phyloP scores from a whole-genome alignment of 768 basidiomycete species.

The Paxillus involutus region DNA sequence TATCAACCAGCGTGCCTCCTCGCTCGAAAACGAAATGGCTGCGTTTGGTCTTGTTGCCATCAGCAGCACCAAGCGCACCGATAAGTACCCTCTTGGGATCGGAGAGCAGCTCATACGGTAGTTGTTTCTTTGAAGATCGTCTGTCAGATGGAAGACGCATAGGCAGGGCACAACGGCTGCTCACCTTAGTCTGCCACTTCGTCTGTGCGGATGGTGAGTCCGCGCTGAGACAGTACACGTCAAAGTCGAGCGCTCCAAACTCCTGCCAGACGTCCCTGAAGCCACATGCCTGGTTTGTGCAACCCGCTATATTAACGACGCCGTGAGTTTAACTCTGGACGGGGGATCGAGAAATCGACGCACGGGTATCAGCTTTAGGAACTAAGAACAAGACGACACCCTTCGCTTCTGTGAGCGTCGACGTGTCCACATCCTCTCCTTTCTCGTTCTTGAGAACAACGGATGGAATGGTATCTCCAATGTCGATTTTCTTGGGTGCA shows the following conservation, averaged over 20 bases:
- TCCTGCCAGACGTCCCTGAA: constrained; percentile 84
- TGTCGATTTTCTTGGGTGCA: constrained; percentile 42
- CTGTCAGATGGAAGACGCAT: constrained; percentile 2
- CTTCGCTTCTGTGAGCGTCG: constrained; percentile 60
- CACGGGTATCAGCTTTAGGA: constrained; percentile 85
- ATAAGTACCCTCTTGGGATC: constrained; percentile 86
- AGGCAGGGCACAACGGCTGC: constrained; percentile 12
- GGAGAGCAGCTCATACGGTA: constrained; percentile 85
- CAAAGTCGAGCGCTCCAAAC: constrained; percentile 62
- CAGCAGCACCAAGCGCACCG: constrained; percentile 75
- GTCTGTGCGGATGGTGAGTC: constrained; percentile 73
- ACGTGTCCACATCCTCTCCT: constrained; percentile 72
- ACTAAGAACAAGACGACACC: constrained; percentile 83
- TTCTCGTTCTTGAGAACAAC: constrained; percentile 75
- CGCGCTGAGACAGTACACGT: constrained; percentile 82
- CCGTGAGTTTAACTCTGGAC: too few relatives aligned
- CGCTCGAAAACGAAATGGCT: constrained; percentile 94
- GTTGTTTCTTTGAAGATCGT: constrained; percentile 57
- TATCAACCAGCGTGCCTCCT: constrained; percentile 86
- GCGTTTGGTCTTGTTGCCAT: constrained; percentile 81
- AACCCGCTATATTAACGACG: constrained; percentile 58
- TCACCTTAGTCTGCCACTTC: constrained; percentile 84
- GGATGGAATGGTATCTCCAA: constrained; percentile 76
- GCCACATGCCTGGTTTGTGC: constrained; percentile 90
- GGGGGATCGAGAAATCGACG: constrained; percentile 30